Evolutionary conservation across 768 basidiomycete genomes (phyloP).

Genomic region (Lactarius quietus): DNA sequence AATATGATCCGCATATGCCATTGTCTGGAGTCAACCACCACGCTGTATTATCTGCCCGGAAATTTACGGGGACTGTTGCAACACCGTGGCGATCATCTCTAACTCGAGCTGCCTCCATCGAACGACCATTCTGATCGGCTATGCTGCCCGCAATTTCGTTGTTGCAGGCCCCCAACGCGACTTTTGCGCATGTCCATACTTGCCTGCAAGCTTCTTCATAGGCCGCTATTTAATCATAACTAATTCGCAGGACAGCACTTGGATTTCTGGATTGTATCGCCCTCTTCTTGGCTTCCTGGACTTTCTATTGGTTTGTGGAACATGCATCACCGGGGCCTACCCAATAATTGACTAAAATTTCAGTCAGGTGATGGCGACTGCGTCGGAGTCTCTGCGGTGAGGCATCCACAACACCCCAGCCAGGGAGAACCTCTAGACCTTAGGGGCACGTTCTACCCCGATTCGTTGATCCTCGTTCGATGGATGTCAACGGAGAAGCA

Average conservation of each 20-base stretch:
- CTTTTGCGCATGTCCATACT: slow-evolving; percentile 7
- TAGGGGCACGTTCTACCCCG: slow-evolving; percentile 14
- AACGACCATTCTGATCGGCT: slow-evolving; percentile 19
- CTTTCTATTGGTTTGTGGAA: slow-evolving; percentile 12
- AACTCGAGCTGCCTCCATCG: slow-evolving; percentile 1
- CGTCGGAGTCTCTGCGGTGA: slow-evolving; percentile 6
- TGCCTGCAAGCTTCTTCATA: slow-evolving; percentile 7
- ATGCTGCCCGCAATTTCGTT: slow-evolving; percentile 2
- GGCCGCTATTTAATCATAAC: slow-evolving; percentile 2
- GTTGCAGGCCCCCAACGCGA: slow-evolving; percentile 14
- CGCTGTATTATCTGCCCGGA: slow-evolving; percentile 3
- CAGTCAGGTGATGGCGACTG: slow-evolving; percentile 9
- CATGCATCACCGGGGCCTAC: slow-evolving; percentile 12
- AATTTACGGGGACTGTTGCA: slow-evolving; percentile 4
- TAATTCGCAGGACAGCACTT: slow-evolving; percentile 16
- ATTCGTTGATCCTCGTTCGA: slow-evolving; percentile 17
- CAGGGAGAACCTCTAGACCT: slow-evolving; percentile 1
- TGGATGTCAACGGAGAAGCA: slow-evolving; percentile 16
- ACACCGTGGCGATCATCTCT: slow-evolving; percentile 13
- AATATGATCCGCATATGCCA: not conserved
- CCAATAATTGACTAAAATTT: not conserved
- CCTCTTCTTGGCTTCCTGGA: slow-evolving; percentile 2
- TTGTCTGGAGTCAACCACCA: not conserved
- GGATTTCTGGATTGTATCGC: not conserved
- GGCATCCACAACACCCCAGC: slow-evolving; percentile 1